Base-by-base conservation (phyloP, 495 filamentous ascomycete species). In the Hypoxylon lienhwacheense region DNA sequence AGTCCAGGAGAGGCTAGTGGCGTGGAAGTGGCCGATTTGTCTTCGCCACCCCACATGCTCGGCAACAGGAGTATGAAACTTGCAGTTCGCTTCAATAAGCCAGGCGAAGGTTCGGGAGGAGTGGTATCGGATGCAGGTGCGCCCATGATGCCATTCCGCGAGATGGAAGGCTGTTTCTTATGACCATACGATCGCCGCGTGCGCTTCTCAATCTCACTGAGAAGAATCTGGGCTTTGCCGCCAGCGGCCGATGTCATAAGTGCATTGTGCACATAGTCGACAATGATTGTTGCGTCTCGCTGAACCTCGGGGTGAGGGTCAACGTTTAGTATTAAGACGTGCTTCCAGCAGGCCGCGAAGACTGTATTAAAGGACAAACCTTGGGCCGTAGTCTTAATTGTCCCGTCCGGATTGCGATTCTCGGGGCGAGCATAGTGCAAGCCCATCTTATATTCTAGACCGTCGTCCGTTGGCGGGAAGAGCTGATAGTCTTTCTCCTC, bases 301-400 rank as follows among this genome's bases (percentile, higher is more conserved):
- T 92, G 88, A 22, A 97, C 88, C 55, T 97, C 91, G 6, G 93
- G 93, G 66, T 96, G 91, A 16, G 93, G 92, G 58, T 97, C 93
- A 20, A 95, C 89, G 24, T 90, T 90, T 71, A 97, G 74, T 33
- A 91, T 86, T 25, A 97, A 76, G 35, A 96, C 76, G 48, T 96
- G 91, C 66, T 95, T 91, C 93, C 93, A 97, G 47, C 95, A 86
- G 1, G 91, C 86, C 6, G 88, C 86, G 67, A 91, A 96, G 12
- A 96, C 86, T 0, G 89, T 95, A 58, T 95, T 90, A 20, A 86
- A 84, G 7, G 91, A 90, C 7, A 96, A 65, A 1, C 82, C 77
- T 41, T 73, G 73, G 10, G 75, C 73, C 1, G 67, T 42, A 12
- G 72, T 66, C 47, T 73, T 78, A 59, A 80, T 76, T 15, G 69